Conservation (phyloP, 2,329 filamentous ascomycete species). For the Aspergillus fijiensis region DNA sequence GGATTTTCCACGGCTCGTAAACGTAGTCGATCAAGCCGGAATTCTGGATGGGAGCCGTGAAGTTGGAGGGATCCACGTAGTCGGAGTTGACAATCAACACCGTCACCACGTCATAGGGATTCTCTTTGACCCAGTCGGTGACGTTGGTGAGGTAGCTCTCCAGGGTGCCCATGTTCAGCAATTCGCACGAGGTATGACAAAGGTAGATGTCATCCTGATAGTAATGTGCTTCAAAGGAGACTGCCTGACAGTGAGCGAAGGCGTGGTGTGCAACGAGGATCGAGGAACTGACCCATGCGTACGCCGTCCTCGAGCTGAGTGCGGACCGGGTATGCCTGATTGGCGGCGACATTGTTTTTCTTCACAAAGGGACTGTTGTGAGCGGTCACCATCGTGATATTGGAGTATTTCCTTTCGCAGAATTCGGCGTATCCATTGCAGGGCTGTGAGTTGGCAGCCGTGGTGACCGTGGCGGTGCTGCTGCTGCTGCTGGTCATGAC, state of each 20-base stretch:
- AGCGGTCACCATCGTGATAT: slow-evolving; percentile 75
- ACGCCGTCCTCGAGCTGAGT: slow-evolving; percentile 74
- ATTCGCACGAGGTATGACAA: slow-evolving; percentile 80
- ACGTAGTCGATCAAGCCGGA: slow-evolving; percentile 71
- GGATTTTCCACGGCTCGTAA: slow-evolving; percentile 69
- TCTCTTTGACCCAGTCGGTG: slow-evolving; percentile 66
- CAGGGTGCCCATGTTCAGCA: slow-evolving; percentile 78
- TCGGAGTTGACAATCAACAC: slow-evolving; percentile 83
- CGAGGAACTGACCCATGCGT: slow-evolving; percentile 50
- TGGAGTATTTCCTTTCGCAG: slow-evolving; percentile 73
- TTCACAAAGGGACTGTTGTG: slow-evolving; percentile 81
- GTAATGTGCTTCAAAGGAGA: slow-evolving; percentile 61
- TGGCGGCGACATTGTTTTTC: slow-evolving; percentile 69
- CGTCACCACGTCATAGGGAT: slow-evolving; percentile 86
- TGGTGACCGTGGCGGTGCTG: slow-evolving; percentile 48
- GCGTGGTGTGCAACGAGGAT: too few relatives aligned
- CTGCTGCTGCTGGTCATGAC: slow-evolving; percentile 29
- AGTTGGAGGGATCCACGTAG: slow-evolving; percentile 63
- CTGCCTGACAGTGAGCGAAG: slow-evolving; percentile 29
- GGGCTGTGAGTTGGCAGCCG: slow-evolving; percentile 65
- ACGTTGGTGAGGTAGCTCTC: slow-evolving; percentile 70
- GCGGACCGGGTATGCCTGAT: slow-evolving; percentile 68
- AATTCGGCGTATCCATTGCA: slow-evolving; percentile 80
- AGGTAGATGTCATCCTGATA: slow-evolving; percentile 65
- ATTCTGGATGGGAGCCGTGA: slow-evolving; percentile 65